These are phyloP conservation scores for Viridothelium virens DNA, from an alignment of 495 filamentous ascomycete genomes.

Conservation along the genomic window DNA sequence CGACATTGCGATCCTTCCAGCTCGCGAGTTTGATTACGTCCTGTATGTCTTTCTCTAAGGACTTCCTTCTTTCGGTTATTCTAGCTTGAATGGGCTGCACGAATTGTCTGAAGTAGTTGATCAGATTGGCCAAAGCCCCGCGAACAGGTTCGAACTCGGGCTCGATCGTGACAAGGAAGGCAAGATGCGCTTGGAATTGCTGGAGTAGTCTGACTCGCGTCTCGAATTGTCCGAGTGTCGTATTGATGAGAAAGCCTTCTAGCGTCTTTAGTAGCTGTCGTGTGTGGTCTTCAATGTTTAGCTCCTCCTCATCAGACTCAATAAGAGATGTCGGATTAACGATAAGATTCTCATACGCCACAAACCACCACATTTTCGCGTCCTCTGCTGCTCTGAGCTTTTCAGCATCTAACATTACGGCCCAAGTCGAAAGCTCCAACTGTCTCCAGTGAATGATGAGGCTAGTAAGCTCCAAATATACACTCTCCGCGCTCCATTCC, in stretches of 20 bases:
- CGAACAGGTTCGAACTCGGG: conserved; percentile 45
- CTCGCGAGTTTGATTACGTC: conserved; percentile 80
- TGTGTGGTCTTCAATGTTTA: conserved; percentile 54
- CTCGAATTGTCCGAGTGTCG: conserved; percentile 71
- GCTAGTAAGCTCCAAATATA: conserved; percentile 68
- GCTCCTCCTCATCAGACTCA: conserved; percentile 40
- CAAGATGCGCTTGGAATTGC: conserved; percentile 59
- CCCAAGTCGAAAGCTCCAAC: conserved; percentile 86
- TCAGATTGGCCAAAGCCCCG: conserved; percentile 67
- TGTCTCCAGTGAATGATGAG: conserved; percentile 79
- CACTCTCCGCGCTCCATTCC: conserved; percentile 56
- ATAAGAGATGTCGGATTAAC: conserved; percentile 52
- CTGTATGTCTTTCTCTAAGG: conserved; percentile 77
- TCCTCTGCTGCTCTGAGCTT: conserved; percentile 61
- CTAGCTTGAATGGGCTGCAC: conserved; percentile 52
- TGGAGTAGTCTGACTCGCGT: conserved; percentile 63
- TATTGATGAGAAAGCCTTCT: conserved; percentile 63
- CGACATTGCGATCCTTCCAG: conserved; percentile 96
- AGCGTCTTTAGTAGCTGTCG: conserved; percentile 62
- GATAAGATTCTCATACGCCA: conserved; percentile 82
- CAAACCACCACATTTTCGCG: conserved; percentile 91
- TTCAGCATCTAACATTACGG: conserved; percentile 80
- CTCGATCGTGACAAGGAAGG: conserved; percentile 48
- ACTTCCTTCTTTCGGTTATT: conserved; percentile 53
- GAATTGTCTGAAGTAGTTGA: conserved; percentile 63